Evolutionary conservation across 1,284 basidiomycete genomes (phyloP).

Genomic region (Ustilago trichophora): DNA sequence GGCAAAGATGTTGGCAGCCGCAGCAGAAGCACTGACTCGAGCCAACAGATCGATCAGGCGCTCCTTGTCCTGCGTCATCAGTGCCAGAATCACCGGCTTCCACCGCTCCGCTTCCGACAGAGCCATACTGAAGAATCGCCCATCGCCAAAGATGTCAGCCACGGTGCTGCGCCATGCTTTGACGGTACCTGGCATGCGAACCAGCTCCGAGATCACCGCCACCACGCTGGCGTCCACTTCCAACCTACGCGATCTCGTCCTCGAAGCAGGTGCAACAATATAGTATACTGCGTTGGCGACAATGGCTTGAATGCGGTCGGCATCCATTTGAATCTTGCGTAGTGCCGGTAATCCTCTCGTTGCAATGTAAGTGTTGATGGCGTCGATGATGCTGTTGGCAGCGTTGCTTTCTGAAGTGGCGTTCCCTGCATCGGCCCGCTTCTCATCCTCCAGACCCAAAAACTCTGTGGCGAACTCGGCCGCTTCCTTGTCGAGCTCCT

Average conservation of each 20-base stretch:
- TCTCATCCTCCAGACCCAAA: conserved; percentile 9
- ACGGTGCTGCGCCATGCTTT: conserved; percentile 87
- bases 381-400: conserved; percentile 24
- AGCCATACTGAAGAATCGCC: conserved; percentile 82
- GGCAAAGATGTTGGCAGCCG: conserved; percentile 94
- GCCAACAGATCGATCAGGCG: conserved; percentile 81
- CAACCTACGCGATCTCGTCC: conserved; percentile 68
- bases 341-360: conserved; percentile 78
- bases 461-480: conserved; percentile 27
- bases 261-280: conserved; percentile 81
- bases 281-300: conserved; percentile 87
- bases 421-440: not conserved
- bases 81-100: conserved; percentile 79
- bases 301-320: conserved; percentile 80
- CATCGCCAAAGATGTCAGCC: conserved; percentile 83
- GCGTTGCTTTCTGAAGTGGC: too few species aligned
- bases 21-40: conserved; percentile 70
- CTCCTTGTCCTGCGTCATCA: conserved; percentile 87
- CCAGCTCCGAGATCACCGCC: conserved; percentile 76
- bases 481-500: conserved; percentile 32
- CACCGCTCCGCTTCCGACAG: conserved; percentile 74
- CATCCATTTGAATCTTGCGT: conserved; percentile 82
- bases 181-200: conserved; percentile 78
- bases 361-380: conserved; percentile 80
- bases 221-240: conserved; percentile 71